Percentiles rank a stretch among this genome's conserved stretches.
These are phyloP conservation scores for Turritis glabra DNA, from an alignment of 345 rosid genomes.

Conservation along the genomic window DNA sequence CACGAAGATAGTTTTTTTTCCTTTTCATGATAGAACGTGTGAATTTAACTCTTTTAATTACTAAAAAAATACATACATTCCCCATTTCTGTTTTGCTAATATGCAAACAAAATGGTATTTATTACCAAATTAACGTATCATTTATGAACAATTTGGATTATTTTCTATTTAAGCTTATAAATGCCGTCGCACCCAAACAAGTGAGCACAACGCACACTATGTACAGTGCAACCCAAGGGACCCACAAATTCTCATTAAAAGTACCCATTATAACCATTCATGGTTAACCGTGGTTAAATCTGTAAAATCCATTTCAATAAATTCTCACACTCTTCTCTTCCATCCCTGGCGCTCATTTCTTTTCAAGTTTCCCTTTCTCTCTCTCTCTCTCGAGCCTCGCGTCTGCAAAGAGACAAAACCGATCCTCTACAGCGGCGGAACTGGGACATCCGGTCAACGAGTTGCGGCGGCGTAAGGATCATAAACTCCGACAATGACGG, in stretches of 20 bases:
- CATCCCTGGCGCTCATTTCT: slow-evolving; percentile 57
- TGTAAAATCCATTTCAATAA: slow-evolving; percentile 40
- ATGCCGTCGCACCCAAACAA: not conserved
- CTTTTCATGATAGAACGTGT: not conserved
- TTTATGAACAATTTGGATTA: not conserved
- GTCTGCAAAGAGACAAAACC: slow-evolving; percentile 33
- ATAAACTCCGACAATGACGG: slow-evolving; percentile 52
- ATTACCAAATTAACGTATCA: not conserved
- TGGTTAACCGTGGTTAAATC: not conserved
- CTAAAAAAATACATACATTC: not conserved
- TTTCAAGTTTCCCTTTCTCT: slow-evolving; percentile 48
- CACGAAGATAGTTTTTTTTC: not conserved
- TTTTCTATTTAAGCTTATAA: not conserved
- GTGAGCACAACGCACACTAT: not conserved
- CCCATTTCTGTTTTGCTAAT: not conserved
- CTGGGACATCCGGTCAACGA: slow-evolving; percentile 19
- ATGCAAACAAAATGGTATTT: not conserved
- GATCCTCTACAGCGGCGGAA: slow-evolving; percentile 19
- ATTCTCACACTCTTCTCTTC: slow-evolving; percentile 40
- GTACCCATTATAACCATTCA: not conserved
- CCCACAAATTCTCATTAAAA: slow-evolving; percentile 13
- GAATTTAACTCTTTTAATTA: not conserved
- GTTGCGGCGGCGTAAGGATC: slow-evolving; percentile 9
- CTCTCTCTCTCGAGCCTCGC: slow-evolving; percentile 45
- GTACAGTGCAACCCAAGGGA: not conserved